These are phyloP conservation scores for Ormosia semicastrata DNA, from an alignment of 306 rosid species.

Conservation along the genomic window DNA sequence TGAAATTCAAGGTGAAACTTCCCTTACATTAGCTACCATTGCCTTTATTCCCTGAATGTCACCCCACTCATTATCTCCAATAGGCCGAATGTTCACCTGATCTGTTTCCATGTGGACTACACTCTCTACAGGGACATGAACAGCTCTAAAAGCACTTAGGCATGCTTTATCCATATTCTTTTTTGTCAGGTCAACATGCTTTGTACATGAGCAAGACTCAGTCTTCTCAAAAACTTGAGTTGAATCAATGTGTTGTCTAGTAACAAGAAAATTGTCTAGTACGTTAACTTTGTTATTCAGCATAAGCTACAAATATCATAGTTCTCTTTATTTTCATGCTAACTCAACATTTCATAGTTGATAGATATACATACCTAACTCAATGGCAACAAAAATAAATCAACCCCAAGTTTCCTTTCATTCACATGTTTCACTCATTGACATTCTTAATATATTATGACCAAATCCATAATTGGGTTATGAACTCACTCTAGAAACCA, in stretches of 20 bases:
- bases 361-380: neutral
- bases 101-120: constrained; percentile 75
- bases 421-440: neutral
- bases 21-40: constrained; percentile 91
- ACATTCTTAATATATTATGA: neutral
- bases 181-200: constrained; percentile 80
- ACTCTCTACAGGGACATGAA: constrained; percentile 66
- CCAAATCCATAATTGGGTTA: constrained; percentile 2
- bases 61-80: constrained; percentile 81
- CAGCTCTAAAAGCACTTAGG: constrained; percentile 73
- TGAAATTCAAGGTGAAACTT: constrained; percentile 65
- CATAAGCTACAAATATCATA: no score
- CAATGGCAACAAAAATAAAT: neutral
- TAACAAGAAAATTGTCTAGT: constrained; percentile 14
- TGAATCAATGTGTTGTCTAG: constrained; percentile 81
- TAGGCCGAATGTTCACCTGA: constrained; percentile 60
- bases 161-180: constrained; percentile 98
- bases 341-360: constrained; percentile 24
- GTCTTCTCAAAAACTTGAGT: constrained; percentile 82
- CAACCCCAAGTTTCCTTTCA: neutral
- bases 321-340: neutral
- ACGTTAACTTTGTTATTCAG: constrained; percentile 23
- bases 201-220: constrained; percentile 85
- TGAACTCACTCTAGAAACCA: no score
- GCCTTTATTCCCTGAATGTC: constrained; percentile 93